Conservation (phyloP, 2,329 filamentous ascomycete genomes). For the Botryotinia calthae region DNA sequence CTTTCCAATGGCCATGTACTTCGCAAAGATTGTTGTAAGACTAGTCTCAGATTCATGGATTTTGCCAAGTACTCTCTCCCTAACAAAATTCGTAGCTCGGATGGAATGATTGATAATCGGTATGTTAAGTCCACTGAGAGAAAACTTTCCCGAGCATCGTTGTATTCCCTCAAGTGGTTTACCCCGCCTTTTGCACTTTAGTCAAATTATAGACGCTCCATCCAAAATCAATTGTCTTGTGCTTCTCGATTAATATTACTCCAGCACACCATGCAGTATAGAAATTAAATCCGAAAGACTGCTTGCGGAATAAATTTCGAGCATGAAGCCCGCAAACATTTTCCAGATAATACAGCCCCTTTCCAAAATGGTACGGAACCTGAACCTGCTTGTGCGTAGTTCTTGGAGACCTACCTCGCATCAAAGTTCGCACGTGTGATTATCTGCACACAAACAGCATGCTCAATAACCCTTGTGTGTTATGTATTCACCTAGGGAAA, state of each 20-base stretch:
- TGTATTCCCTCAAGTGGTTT: neutral
- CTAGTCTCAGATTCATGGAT: neutral
- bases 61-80: neutral
- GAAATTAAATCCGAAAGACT: neutral
- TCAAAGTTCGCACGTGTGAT: neutral
- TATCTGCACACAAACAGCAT: neutral
- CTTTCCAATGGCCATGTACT: neutral
- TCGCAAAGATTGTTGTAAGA: neutral
- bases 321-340: neutral
- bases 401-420: neutral
- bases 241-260: neutral
- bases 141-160: neutral
- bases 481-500: neutral
- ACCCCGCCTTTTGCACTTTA: neutral
- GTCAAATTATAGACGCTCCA: neutral
- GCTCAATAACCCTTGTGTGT: neutral
- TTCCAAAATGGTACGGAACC: neutral
- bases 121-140: neutral
- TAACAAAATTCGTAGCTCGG: neutral
- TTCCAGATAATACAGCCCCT: neutral
- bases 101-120: neutral
- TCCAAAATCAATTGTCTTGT: neutral
- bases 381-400: neutral
- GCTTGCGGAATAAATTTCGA: neutral
- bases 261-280: neutral